Evolutionary conservation across 139 green algal species (phyloP), one percentile per base, ranked within the genome.

Genomic region (Chlamydomonas schloesseri): DNA sequence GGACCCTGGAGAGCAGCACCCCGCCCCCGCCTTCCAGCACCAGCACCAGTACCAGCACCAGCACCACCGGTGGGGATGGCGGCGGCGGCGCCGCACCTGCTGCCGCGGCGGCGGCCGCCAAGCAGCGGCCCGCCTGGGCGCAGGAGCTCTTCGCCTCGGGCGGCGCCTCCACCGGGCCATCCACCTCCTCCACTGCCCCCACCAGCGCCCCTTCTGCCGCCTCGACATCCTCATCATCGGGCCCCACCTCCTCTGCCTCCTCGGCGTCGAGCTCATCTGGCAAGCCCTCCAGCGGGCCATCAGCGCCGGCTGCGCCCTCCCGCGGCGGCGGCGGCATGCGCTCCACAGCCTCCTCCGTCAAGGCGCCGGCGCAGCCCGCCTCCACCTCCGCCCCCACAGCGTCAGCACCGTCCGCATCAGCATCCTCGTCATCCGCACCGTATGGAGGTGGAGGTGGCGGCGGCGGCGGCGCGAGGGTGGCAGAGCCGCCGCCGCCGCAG

Each of bases 61-160:
- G 57, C 57, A 34, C 34, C 75, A 34, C 23, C 46, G 75, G 11
- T 18, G 53, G 10, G 8, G 31, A 0, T 31, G 34, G 0, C 58
- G 67, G 31, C 33, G 68, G 26, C 68, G 68, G 0, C 33, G 18
- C 23, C 33, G 68, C 17, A 1, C 37, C 23, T 4, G 14, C 23
- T 5, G 71, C 8, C 2, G 37, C n/a, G 8, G 37, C 8, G 31
- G 37, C 37, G 14, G 26, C 37, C 0, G 36, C 36, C 24, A 53
- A 34, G n/a, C 64, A 83, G 60, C 60, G 37, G 20, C 78, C 78
- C 42, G 64, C 78, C n/a, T 84, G 78, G 78, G 64, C 78, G 0
- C 58, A 84, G 78, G 64, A 65, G 10, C 78, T 84, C 0, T 84
- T 84, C 29, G 42, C 78, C 15, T 65, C 62, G 29, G 8, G 18